Evolutionary conservation across 2,329 filamentous ascomycete genomes (phyloP), one percentile per base, ranked within the genome.

Genomic region (Penicillium sp.): DNA sequence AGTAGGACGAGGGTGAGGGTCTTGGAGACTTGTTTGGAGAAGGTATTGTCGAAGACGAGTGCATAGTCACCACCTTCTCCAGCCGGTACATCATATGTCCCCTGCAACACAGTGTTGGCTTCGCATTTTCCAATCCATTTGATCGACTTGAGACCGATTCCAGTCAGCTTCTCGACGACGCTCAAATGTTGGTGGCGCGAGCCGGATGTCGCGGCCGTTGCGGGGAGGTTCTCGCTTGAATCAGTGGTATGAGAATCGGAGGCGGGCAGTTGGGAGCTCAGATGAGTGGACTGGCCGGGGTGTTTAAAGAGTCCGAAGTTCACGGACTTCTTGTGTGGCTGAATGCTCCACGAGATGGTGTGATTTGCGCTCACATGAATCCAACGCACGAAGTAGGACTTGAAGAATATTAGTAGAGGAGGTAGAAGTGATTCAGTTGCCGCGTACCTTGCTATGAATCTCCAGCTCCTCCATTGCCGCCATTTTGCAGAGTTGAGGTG

Each of bases 311-410:
- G 88, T 68, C 92, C 94, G 71, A 99, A 96, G 76, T 97, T 96
- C 74, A 99, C 88, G 53, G 93, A 96, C 76, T 96, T 97, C 78
- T 95, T 97, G 73, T 97, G 91, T 41, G 94, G 94, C 70, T 97
- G 92, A 36, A 99, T 85, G 67, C 90, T 96, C 94, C 94, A 99
- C 15, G 92, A 96, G 65, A 99, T 91, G 46, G 92, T 96, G 72
- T 96, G 87, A 49, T 88, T 88, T 59, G 90, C 86, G 51, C 91
- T 86, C 63, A 96, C 93, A 70, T 90, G 88, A 63, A 96, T 89
- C 93, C 94, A 99, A 68, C 94, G 90, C 52, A 99, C 90, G 64
- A 99, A 91, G 76, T 99, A 99, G 59, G 91, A 96, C 94, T 97
- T 63, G 51, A 56, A 24, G 44, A 57, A 61, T 56, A 48, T 64